Evolutionary conservation across 768 basidiomycete genomes (phyloP).

Genomic region (Suillus plorans): DNA sequence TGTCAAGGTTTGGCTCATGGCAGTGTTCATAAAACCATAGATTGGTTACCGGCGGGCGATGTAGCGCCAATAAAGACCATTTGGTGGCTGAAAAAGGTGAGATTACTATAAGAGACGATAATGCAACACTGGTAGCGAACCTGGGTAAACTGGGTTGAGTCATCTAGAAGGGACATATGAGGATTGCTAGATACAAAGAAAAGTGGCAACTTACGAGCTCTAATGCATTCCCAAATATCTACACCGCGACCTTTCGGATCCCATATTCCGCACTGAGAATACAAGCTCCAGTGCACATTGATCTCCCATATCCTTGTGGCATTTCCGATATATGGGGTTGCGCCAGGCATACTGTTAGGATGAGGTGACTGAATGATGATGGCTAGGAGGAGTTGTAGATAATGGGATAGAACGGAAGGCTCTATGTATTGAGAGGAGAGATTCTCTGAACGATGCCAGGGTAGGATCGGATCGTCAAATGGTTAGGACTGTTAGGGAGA

Average conservation of each 20-base stretch:
- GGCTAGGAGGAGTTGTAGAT: background rate
- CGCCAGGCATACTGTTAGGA: slow-evolving; percentile 20
- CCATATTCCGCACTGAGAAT: slow-evolving; percentile 73
- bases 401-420: background rate
- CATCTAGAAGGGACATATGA: slow-evolving; percentile 41
- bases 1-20: background rate
- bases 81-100: slow-evolving; percentile 38
- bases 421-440: background rate
- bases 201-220: slow-evolving; percentile 51
- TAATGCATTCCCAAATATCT: slow-evolving; percentile 75
- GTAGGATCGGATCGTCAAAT: slow-evolving; percentile 12
- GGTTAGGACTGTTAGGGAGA: slow-evolving; percentile 5
- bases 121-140: slow-evolving; percentile 12
- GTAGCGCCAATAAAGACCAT: slow-evolving; percentile 45
- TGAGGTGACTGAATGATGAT: background rate
- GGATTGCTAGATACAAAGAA: background rate
- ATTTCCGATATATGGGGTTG: slow-evolving; percentile 47
- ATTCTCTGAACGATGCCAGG: background rate
- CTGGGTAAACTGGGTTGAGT: slow-evolving; percentile 53
- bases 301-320: slow-evolving; percentile 72
- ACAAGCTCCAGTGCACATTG: slow-evolving; percentile 61
- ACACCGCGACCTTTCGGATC: slow-evolving; percentile 65
- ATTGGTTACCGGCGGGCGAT: slow-evolving; percentile 41
- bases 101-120: slow-evolving; percentile 3
- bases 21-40: background rate